Evolutionary conservation across 345 rosid species (phyloP), one percentile per base, ranked within the genome.

Genomic region (Garcia nutans): DNA sequence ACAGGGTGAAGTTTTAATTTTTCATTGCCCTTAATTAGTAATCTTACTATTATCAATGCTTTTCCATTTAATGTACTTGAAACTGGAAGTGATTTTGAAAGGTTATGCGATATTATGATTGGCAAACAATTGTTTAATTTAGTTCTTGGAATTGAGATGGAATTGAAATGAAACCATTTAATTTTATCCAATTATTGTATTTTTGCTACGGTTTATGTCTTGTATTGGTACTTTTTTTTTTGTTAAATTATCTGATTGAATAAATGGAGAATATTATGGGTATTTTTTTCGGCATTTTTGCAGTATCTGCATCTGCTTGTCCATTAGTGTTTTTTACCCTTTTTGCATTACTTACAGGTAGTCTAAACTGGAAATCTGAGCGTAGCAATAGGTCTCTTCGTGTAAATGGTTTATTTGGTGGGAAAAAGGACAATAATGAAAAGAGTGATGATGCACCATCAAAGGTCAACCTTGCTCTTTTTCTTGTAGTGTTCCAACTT

Each of bases 321-420:
- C 41, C 28, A 52, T 62, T 33, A 63, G 56, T 2, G 3, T n/a
- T 22, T 37, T 50, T 26, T 41, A 55, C 31, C 72, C 26, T n/a
- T 50, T 41, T 26, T 57, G 13, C 79, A 55, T 44, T 72, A 24
- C 31, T 74, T 81, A 58, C 89, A 90, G 93, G 93, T 56, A 83
- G 76, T n/a, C 56, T 79, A 52, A 85, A 70, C 33, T 82, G 73
- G 80, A 84, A 77, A 55, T 52, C 75, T 67, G 76, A 76, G 68
- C 73, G 13, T 6, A 8, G 49, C 50, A 71, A 70, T 60, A 77
- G 85, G 79, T 72, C 87, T 75, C 79, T 90, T 59, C 85, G 83
- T 54, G 88, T 92, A 41, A 67, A 83, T 84, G 90, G 87, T 70
- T 76, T 90, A 15, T 93, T 93, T 77, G 98, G 98, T 76, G 97